Conservation (phyloP, 352 stramenopile species). For the Phytophthora pluvialis region DNA sequence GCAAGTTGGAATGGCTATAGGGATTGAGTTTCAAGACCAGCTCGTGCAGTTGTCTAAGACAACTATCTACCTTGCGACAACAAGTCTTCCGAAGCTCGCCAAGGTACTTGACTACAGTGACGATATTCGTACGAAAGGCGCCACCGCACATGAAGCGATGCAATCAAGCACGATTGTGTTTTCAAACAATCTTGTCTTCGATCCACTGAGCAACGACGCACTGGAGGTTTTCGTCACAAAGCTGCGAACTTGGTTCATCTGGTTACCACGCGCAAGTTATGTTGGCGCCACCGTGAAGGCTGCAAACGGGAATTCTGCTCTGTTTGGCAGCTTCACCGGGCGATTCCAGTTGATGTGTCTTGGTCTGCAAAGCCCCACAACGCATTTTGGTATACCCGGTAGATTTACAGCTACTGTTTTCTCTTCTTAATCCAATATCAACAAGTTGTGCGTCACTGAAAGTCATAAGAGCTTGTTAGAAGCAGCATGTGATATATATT, state of each 20-base stretch:
- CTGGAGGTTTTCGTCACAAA: background rate
- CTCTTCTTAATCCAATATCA: no score
- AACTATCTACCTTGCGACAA: background rate
- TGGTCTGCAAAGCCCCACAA: background rate
- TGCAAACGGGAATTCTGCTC: background rate
- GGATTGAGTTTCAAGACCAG: background rate
- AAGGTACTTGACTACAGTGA: background rate
- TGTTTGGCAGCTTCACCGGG: background rate
- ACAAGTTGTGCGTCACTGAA: no score
- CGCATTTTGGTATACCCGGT: conserved; percentile 3
- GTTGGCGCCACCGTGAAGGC: background rate
- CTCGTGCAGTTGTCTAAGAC: background rate
- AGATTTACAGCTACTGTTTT: no score
- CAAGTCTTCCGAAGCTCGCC: background rate
- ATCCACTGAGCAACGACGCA: background rate
- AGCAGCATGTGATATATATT: no score
- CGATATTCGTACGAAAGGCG: background rate
- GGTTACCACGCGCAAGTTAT: background rate
- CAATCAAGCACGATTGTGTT: background rate
- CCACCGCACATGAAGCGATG: background rate
- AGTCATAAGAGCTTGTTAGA: no score
- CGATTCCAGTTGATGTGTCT: background rate
- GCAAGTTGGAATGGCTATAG: background rate
- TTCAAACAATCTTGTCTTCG: background rate
- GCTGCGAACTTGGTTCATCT: background rate